A percentile compares a stretch with the other conserved stretches of the same genome.
These are phyloP conservation scores for Leersia perrieri DNA, from an alignment of 176 grass and related monocot species.

Conservation along the genomic window DNA sequence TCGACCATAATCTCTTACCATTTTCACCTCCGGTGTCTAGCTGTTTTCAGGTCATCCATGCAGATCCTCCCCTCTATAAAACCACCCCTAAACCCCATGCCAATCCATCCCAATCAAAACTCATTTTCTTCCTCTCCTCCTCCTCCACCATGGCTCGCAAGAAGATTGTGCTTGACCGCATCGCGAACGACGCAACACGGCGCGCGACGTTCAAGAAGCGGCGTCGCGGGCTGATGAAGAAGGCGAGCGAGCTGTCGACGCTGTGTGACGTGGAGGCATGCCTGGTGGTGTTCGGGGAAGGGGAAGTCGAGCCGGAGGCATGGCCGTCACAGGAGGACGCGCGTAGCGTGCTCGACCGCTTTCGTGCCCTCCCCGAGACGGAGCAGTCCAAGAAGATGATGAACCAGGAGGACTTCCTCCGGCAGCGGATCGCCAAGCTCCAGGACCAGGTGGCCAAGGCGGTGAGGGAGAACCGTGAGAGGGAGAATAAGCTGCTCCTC, in stretches of 20 bases:
- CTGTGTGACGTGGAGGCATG: slow-evolving; percentile 27
- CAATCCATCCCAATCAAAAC: too few species aligned
- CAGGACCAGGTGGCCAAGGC: not conserved
- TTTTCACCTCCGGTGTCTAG: not conserved
- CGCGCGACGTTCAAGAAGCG: slow-evolving; percentile 26
- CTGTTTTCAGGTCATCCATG: not conserved
- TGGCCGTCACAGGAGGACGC: slow-evolving; percentile 6
- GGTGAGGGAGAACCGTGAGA: not conserved
- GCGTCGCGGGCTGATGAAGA: slow-evolving; percentile 33
- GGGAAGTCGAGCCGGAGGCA: slow-evolving; percentile 3
- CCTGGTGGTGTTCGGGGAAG: slow-evolving; percentile 31
- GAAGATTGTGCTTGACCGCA: slow-evolving; percentile 34
- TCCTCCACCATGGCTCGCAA: slow-evolving; percentile 30
- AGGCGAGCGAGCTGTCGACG: slow-evolving; percentile 22
- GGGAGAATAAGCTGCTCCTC: not conserved
- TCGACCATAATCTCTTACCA: not conserved
- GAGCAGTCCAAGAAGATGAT: slow-evolving; percentile 32
- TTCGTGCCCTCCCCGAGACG: slow-evolving; percentile 29
- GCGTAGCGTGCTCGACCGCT: not conserved
- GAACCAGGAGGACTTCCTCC: slow-evolving; percentile 42
- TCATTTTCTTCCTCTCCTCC: too few species aligned
- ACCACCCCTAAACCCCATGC: not conserved
- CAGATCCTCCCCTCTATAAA: not conserved
- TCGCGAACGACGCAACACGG: slow-evolving; percentile 11
- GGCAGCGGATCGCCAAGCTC: not conserved